Percentiles rank a stretch among this genome's conserved stretches.
Conservation (phyloP, 345 rosid species). For the Rhodomyrtus tomentosa region DNA sequence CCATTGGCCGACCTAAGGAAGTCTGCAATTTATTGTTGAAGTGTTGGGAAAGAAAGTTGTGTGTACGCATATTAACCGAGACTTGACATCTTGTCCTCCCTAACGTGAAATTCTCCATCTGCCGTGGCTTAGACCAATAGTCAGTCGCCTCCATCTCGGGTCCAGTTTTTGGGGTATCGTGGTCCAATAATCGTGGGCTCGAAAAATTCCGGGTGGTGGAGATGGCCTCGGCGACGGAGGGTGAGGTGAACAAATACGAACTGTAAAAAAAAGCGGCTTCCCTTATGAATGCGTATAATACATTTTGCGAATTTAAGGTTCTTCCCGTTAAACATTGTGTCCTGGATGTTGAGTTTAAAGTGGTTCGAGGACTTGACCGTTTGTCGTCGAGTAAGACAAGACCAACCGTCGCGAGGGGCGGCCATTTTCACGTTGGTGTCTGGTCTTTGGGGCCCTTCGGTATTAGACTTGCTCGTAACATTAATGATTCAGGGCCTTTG, state of each 20-base stretch:
- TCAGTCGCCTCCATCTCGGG: background rate
- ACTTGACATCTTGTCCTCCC: fast-evolving
- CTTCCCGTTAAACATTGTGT: background rate
- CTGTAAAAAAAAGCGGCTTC: too few species aligned
- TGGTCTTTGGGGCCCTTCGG: background rate
- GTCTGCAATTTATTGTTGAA: background rate
- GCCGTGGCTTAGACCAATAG: background rate
- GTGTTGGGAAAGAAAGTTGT: background rate
- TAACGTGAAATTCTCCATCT: fast-evolving
- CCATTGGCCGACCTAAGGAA: background rate
- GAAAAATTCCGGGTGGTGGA: too few species aligned
- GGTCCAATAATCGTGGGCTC: too few species aligned
- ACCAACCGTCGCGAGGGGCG: background rate
- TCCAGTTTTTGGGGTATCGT: too few species aligned
- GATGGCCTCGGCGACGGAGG: too few species aligned
- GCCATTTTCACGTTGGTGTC: background rate
- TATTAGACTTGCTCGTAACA: background rate
- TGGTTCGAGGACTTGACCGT: background rate
- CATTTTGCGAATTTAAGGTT: background rate
- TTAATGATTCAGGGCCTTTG: background rate
- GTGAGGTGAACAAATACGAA: too few species aligned
- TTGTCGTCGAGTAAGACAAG: background rate
- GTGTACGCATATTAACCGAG: background rate
- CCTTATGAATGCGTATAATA: too few species aligned
- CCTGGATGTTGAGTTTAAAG: background rate